Evolutionary conservation across 169 alveolate genomes (phyloP).

Genomic region (Toxoplasma gondii): DNA sequence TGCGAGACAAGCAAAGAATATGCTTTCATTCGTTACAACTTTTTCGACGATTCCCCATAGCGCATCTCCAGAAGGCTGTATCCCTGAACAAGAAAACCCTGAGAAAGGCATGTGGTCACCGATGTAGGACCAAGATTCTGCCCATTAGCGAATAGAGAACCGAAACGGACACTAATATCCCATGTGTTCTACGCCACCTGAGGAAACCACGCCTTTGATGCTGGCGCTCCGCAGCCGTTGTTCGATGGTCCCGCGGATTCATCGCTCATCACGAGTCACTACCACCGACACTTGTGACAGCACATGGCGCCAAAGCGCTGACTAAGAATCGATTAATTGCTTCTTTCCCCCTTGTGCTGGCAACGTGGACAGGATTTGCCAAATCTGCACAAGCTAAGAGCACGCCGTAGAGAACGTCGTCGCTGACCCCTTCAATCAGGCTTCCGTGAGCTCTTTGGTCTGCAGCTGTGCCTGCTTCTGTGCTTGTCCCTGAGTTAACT

Average conservation of each 20-base stretch:
- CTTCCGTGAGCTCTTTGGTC: not conserved
- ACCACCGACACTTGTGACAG: not conserved
- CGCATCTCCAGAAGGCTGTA: too few species aligned
- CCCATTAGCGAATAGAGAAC: too few species aligned
- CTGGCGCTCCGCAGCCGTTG: not conserved
- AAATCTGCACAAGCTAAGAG: not conserved
- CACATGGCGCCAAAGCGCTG: conserved; percentile 5
- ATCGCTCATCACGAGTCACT: not conserved
- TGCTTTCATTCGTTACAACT: too few species aligned
- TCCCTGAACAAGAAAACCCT: too few species aligned
- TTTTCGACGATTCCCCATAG: too few species aligned
- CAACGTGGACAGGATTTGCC: not conserved
- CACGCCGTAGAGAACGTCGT: not conserved
- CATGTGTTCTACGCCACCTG: too few species aligned
- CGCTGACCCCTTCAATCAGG: not conserved
- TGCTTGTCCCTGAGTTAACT: not conserved
- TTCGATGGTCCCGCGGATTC: not conserved
- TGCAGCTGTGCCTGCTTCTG: not conserved
- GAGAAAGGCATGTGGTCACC: too few species aligned
- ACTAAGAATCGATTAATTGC: not conserved
- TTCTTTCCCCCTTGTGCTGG: not conserved
- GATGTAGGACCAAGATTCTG: too few species aligned
- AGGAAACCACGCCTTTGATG: too few species aligned
- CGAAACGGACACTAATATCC: too few species aligned
- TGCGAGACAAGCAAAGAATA: too few species aligned